phyloP scores from a whole-genome alignment of 2,329 filamentous ascomycete genomes.

The Calonectria ilicicola region DNA sequence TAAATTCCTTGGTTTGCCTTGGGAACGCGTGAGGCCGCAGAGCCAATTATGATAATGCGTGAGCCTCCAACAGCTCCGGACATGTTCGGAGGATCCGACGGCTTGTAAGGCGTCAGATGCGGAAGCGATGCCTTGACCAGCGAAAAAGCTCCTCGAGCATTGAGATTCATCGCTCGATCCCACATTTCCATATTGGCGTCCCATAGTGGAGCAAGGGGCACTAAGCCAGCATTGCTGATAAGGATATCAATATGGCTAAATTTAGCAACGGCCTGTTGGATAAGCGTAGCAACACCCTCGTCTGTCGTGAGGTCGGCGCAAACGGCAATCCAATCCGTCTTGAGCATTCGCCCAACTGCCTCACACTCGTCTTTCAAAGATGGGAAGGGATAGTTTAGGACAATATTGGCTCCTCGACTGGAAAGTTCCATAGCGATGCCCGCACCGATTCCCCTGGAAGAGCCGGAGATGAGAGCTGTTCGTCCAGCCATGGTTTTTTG shows the following conservation, averaged over 20 bases:
- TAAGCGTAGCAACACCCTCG: background rate
- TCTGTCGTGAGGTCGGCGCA: slow-evolving; percentile 12
- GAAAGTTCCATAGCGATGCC: slow-evolving; percentile 15
- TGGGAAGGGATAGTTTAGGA: slow-evolving; percentile 10
- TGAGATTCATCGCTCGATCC: background rate
- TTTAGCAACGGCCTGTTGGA: slow-evolving; percentile 2
- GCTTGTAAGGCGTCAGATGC: slow-evolving; percentile 16
- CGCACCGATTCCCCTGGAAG: slow-evolving; percentile 1
- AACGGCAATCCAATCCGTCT: slow-evolving; percentile 16
- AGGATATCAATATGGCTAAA: slow-evolving; percentile 16
- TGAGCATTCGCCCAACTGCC: slow-evolving; percentile 4
- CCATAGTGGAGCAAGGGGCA: slow-evolving; percentile 4
- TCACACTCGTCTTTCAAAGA: slow-evolving; percentile 10
- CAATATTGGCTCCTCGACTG: slow-evolving; percentile 1
- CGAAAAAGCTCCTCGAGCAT: background rate
- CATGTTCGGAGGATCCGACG: slow-evolving; percentile 8
- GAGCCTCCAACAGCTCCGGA: slow-evolving; percentile 16
- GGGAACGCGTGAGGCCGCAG: slow-evolving; percentile 18
- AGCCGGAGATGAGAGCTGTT: slow-evolving; percentile 1
- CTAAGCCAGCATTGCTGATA: background rate
- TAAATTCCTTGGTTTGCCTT: slow-evolving; percentile 13
- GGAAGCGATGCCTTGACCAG: background rate
- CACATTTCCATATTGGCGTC: background rate
- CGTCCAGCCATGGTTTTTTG: background rate
- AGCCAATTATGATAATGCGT: slow-evolving; percentile 18